Evolutionary conservation across 1,139 yeast species (phyloP).

Genomic region (Magnusiomyces tetraspermus): DNA sequence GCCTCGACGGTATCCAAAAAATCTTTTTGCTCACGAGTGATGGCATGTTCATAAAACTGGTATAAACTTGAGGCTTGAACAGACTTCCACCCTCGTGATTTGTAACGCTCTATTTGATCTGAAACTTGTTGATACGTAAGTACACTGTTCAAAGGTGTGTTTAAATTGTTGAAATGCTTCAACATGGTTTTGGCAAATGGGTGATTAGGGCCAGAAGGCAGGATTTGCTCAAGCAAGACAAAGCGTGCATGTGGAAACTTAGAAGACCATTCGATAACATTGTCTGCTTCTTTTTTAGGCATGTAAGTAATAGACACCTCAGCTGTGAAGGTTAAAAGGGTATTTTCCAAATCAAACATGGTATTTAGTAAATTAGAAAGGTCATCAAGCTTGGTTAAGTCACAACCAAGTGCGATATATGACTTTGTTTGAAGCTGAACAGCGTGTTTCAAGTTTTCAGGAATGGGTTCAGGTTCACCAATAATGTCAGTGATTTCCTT

Average conservation of each 20-base stretch:
- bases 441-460: slow-evolving; percentile 10
- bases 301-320: slow-evolving; percentile 80
- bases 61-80: slow-evolving; percentile 49
- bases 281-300: slow-evolving; percentile 60
- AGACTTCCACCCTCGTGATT: slow-evolving; percentile 37
- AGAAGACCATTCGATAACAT: slow-evolving; percentile 46
- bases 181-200: slow-evolving; percentile 72
- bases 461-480: slow-evolving; percentile 28
- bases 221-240: slow-evolving; percentile 58
- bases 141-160: slow-evolving; percentile 66
- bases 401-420: slow-evolving; percentile 64
- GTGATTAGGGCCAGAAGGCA: slow-evolving; percentile 54
- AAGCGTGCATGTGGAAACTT: slow-evolving; percentile 48
- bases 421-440: slow-evolving; percentile 37
- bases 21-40: slow-evolving; percentile 36
- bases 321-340: slow-evolving; percentile 56
- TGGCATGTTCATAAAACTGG: slow-evolving; percentile 46
- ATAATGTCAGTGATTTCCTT: slow-evolving; percentile 42
- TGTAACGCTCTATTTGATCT: slow-evolving; percentile 46
- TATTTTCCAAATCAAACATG: slow-evolving; percentile 26
- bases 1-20: slow-evolving; percentile 48
- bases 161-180: slow-evolving; percentile 54
- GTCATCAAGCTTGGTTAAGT: slow-evolving; percentile 43
- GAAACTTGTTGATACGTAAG: slow-evolving; percentile 44
- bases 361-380: slow-evolving; percentile 37